These are phyloP conservation scores for Actinomucor elegans DNA, from an alignment of 371 early-diverging fungal species.

Conservation along the genomic window DNA sequence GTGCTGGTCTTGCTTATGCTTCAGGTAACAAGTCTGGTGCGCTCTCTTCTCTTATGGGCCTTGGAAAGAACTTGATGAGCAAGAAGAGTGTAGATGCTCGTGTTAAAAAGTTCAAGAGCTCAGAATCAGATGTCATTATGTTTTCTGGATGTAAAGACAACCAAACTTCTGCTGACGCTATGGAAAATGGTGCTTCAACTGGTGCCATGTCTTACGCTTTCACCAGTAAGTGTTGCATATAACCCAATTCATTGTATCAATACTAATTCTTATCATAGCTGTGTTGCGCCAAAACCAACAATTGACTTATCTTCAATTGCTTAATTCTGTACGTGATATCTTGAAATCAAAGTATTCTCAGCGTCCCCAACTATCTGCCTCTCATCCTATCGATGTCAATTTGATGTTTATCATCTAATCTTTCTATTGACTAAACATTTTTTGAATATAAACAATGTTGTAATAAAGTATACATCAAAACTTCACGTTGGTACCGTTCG, in stretches of 20 bases:
- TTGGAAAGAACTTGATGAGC: conserved; percentile 46
- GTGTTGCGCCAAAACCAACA: conserved; percentile 59
- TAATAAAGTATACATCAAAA: too few relatives aligned
- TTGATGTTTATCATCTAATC: conserved; percentile 67
- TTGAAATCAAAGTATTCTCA: conserved; percentile 74
- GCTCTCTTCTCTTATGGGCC: conserved; percentile 40
- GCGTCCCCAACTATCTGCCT: conserved; percentile 81
- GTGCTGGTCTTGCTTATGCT: conserved; percentile 55
- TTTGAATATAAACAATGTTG: too few relatives aligned
- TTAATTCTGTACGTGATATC: conserved; percentile 70
- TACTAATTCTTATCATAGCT: conserved; percentile 20
- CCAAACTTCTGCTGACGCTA: conserved; percentile 88
- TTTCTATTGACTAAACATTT: too few relatives aligned
- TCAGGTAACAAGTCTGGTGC: conserved; percentile 47
- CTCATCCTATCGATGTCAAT: conserved; percentile 78
- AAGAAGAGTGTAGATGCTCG: conserved; percentile 31
- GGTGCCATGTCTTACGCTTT: conserved; percentile 91
- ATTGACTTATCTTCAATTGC: conserved; percentile 73
- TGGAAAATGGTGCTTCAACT: conserved; percentile 60
- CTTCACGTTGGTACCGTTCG: too few relatives aligned
- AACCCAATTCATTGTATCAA: neutral
- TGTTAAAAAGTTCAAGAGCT: conserved; percentile 55
- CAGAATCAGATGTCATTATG: conserved; percentile 80
- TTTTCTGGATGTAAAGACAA: conserved; percentile 89
- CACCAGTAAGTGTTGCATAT: conserved; percentile 38